Conservation (phyloP, 257 asterid species). For the Capsicum rhomboideum region DNA sequence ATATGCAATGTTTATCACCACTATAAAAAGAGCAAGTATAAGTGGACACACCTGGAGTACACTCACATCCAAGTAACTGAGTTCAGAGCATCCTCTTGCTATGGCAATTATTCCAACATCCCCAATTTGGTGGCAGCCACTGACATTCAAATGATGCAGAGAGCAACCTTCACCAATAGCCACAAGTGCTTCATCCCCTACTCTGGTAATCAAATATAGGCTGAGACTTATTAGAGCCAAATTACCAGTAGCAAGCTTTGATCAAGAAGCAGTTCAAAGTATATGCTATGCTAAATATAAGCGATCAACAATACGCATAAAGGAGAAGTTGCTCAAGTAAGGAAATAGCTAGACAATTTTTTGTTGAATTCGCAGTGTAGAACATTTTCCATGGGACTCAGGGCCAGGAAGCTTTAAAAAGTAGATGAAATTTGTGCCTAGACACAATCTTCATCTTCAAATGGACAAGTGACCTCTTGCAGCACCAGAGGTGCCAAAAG, state of each 20-base stretch:
- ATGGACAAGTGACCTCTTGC: background rate
- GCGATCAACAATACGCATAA: background rate
- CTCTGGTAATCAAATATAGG: constrained; percentile 37
- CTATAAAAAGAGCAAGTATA: background rate
- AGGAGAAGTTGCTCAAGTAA: background rate
- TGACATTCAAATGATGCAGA: constrained; percentile 60
- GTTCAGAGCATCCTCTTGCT: constrained; percentile 81
- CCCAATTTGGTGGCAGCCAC: constrained; percentile 81
- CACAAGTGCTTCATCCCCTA: constrained; percentile 69
- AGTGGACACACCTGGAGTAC: constrained; percentile 67
- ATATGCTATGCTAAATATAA: background rate
- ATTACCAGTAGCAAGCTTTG: background rate
- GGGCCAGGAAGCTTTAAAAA: background rate
- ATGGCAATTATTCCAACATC: constrained; percentile 81
- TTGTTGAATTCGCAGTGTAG: background rate
- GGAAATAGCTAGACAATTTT: background rate
- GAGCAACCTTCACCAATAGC: constrained; percentile 84
- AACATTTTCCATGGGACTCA: background rate
- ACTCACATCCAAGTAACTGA: constrained; percentile 70
- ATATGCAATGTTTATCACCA: background rate
- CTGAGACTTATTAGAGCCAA: background rate
- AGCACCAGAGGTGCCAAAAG: background rate
- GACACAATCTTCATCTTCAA: background rate
- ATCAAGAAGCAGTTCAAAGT: background rate
- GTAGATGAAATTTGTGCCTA: background rate